Evolutionary conservation across 1,139 yeast genomes (phyloP).

Genomic region (Candida gigantensis): DNA sequence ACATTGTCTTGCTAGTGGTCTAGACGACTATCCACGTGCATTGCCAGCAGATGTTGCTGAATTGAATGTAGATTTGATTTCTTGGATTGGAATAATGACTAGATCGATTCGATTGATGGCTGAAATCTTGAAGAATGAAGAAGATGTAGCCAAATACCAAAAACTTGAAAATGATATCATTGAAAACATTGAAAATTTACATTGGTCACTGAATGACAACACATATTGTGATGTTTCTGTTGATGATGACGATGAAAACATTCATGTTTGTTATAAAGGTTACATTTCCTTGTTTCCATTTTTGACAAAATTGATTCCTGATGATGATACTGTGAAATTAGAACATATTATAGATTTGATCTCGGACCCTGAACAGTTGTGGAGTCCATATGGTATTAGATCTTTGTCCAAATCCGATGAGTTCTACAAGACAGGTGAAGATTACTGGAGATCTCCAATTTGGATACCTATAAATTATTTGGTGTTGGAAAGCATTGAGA

Average conservation of each 20-base stretch:
- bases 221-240: conserved; percentile 86
- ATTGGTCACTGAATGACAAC: conserved; percentile 71
- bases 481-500: conserved; percentile 65
- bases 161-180: conserved; percentile 57
- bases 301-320: conserved; percentile 65
- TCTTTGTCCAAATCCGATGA: conserved; percentile 73
- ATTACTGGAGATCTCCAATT: conserved; percentile 94
- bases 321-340: conserved; percentile 49
- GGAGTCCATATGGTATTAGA: conserved; percentile 80
- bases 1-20: conserved; percentile 89
- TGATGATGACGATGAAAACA: conserved; percentile 66
- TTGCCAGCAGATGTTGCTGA: conserved; percentile 83
- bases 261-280: conserved; percentile 82
- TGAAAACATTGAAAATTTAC: conserved; percentile 66
- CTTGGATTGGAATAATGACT: conserved; percentile 96
- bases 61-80: conserved; percentile 80
- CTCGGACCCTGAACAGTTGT: conserved; percentile 69
- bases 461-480: conserved; percentile 93
- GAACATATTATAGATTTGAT: conserved; percentile 55
- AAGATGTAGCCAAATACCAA: conserved; percentile 57
- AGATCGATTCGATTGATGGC: conserved; percentile 79
- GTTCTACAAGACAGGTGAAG: conserved; percentile 74
- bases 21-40: conserved; percentile 94
- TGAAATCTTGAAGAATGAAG: conserved; percentile 53
- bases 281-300: conserved; percentile 88